Percentiles rank a stretch among this genome's conserved stretches.
These are phyloP conservation scores for Porphyrellus cyaneotinctus DNA, from an alignment of 768 basidiomycete species.

Conservation along the genomic window DNA sequence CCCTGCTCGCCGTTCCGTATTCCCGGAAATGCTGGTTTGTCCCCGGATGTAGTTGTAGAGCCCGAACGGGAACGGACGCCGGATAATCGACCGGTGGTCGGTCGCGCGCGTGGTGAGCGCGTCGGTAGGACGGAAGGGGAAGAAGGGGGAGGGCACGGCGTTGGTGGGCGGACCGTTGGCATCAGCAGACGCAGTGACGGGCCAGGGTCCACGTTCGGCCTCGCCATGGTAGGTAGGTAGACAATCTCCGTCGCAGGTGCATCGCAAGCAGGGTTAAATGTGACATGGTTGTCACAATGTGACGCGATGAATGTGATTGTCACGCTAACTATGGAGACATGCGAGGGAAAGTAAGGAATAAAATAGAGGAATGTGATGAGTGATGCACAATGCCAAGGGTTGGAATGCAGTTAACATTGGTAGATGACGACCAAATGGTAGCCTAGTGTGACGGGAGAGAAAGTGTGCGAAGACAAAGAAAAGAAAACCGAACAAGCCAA, in stretches of 20 bases:
- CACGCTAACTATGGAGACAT: slow-evolving; percentile 6
- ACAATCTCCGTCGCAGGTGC: not conserved
- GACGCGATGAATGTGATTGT: slow-evolving; percentile 3
- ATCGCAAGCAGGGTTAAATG: slow-evolving; percentile 2
- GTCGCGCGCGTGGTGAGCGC: slow-evolving; percentile 25
- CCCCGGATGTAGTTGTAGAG: slow-evolving; percentile 24
- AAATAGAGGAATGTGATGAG: slow-evolving; percentile 1
- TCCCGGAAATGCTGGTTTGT: slow-evolving; percentile 9
- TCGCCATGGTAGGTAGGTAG: slow-evolving; percentile 13
- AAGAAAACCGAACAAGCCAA: not conserved
- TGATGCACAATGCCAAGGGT: slow-evolving; percentile 15
- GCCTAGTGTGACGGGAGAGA: slow-evolving; percentile 8
- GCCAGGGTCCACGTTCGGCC: slow-evolving; percentile 4
- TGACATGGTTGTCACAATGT: slow-evolving; percentile 16
- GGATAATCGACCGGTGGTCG: slow-evolving; percentile 24
- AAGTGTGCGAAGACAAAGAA: slow-evolving; percentile 5
- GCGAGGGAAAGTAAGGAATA: not conserved
- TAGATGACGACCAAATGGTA: not conserved
- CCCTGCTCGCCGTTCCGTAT: no score
- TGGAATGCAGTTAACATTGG: slow-evolving; percentile 17
- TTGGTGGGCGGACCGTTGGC: slow-evolving; percentile 32
- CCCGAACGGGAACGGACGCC: slow-evolving; percentile 33
- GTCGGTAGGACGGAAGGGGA: slow-evolving; percentile 16
- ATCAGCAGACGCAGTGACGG: slow-evolving; percentile 26
- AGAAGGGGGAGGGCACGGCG: not conserved